Base-by-base conservation (phyloP, 2,329 filamentous ascomycete genomes). In the Colletotrichum australisinense region DNA sequence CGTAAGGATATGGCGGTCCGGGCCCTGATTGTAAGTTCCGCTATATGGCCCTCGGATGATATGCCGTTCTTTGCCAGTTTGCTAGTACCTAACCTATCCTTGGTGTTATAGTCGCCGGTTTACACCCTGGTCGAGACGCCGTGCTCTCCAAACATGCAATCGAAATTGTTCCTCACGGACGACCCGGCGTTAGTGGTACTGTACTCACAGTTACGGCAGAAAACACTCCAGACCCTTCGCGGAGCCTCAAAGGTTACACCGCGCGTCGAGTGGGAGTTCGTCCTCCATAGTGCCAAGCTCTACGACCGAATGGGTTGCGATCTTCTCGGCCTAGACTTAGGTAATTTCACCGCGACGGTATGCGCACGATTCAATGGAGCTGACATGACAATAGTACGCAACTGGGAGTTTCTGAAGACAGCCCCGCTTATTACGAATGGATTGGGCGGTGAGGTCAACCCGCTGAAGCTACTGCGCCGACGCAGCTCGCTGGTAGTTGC, bases 231-330 rank as follows among this genome's bases (percentile, higher is more conserved):
- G 80, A 97, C 95, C 0, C 88, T 98, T 8, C 91, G 93, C 38
- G 95, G 95, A n/a, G 94, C 94, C 7, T 93, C 93, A 0, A 94
- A 95, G 82, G 88, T 98, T 22, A 92, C 91, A 2, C 93, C 94
- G 0, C 90, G 89, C 74, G 91, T 93, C 4, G 95, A 98, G 82
- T 97, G 94, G 94, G 91, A 93, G 38, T 98, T 98, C 80, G 91
- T 98, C 1, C 85, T 97, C 26, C 94, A 97, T 77, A 98, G 94
- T 66, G 94, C 95, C 19, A 88, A 91, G 67, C 86, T 97, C 22
- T 98, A 95, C 79, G 93, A 93, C 80, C 92, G 94, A 9, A 98
- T 97, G 95, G 96, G 97, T 3, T 97, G 97, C 79, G 96, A 98
- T 81, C 83, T 98, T 9, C 88, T 98, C 0, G 97, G 95, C 1